Conservation (phyloP, 192 early-diverging fungal species). For the Coemansia sp. region DNA sequence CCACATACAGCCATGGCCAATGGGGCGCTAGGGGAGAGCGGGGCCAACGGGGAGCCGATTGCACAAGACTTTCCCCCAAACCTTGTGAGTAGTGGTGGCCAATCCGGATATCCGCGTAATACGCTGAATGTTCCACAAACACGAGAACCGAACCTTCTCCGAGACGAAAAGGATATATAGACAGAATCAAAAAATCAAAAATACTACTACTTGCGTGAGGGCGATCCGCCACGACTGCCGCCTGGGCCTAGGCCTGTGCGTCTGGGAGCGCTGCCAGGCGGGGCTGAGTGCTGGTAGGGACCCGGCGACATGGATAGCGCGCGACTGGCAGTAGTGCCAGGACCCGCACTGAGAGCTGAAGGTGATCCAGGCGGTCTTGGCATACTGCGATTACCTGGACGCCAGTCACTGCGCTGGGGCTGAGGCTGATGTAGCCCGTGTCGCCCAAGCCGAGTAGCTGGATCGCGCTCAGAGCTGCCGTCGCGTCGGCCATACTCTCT, state of each 20-base stretch:
- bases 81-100: background rate
- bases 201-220: slow-evolving; percentile 19
- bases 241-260: slow-evolving; percentile 19
- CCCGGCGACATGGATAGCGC: slow-evolving; percentile 20
- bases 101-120: background rate
- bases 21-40: background rate
- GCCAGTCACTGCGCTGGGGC: slow-evolving; percentile 37
- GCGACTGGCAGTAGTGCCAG: slow-evolving; percentile 5
- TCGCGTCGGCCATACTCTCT: background rate
- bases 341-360: slow-evolving; percentile 4
- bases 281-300: slow-evolving; percentile 15
- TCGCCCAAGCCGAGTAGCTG: background rate
- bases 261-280: background rate
- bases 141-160: background rate
- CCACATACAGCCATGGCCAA: background rate
- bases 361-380: slow-evolving; percentile 26
- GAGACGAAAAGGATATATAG: background rate
- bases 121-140: background rate
- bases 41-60: no score
- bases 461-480: slow-evolving; percentile 33
- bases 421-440: slow-evolving; percentile 3
- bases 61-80: no score
- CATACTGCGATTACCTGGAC: slow-evolving; percentile 22
- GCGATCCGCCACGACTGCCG: slow-evolving; percentile 37
- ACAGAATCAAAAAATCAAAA: slow-evolving; percentile 3